Evolutionary conservation across 257 asterid species (phyloP).

Genomic region (Primulina eburnea): DNA sequence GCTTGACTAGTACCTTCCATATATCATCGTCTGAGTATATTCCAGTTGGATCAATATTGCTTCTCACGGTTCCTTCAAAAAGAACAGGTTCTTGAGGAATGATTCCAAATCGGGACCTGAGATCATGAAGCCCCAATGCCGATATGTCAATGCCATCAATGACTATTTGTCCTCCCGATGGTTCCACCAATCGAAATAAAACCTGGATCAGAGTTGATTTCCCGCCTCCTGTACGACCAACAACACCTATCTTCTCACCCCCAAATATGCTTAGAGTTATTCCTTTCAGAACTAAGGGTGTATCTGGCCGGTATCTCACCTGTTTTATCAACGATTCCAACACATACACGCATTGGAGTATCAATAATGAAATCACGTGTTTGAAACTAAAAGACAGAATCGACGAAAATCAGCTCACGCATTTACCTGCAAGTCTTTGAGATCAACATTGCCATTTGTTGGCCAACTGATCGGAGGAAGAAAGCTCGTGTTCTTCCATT

Average conservation of each 20-base stretch:
- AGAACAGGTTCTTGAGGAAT: constrained; percentile 99
- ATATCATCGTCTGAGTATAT: constrained; percentile 81
- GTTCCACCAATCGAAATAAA: constrained; percentile 93
- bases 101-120: constrained; percentile 93
- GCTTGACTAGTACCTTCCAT: constrained; percentile 63
- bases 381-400: not conserved
- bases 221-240: constrained; percentile 98
- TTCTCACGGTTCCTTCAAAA: constrained; percentile 92
- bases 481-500: constrained; percentile 60
- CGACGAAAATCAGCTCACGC: not conserved
- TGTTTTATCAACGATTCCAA: constrained; percentile 29
- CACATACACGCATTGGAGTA: not conserved
- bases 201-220: constrained; percentile 92
- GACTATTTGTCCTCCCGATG: constrained; percentile 69
- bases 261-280: constrained; percentile 68
- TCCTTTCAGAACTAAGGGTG: constrained; percentile 85
- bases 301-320: constrained; percentile 88
- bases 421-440: constrained; percentile 57
- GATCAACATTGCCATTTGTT: constrained; percentile 59
- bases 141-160: constrained; percentile 73
- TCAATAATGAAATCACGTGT: not conserved
- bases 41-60: constrained; percentile 88
- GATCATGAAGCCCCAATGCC: constrained; percentile 83
- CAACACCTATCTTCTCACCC: constrained; percentile 94
- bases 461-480: constrained; percentile 87